Evolutionary conservation across 345 rosid genomes (phyloP).

Genomic region (Luvunga scandens): DNA sequence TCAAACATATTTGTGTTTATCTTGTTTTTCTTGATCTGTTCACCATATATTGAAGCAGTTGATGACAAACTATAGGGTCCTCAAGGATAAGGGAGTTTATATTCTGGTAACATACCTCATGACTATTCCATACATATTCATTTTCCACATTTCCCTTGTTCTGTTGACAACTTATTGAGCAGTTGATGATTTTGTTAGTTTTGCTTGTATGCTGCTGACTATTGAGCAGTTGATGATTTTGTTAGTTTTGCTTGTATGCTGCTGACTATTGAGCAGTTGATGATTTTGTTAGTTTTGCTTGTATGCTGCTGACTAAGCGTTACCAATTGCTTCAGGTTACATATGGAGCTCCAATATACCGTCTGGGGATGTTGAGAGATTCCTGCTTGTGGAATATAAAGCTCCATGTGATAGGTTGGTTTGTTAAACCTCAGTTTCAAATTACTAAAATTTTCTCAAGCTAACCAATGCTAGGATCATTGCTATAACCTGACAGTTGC

Average conservation of each 20-base stretch:
- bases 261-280: background rate
- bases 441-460: background rate
- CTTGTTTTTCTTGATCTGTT: conserved; percentile 60
- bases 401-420: conserved; percentile 71
- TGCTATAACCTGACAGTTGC: background rate
- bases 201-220: background rate
- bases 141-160: background rate
- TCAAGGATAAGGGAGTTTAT: conserved; percentile 87
- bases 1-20: conserved; percentile 26
- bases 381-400: conserved; percentile 55
- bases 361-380: conserved; percentile 51
- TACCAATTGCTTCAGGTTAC: conserved; percentile 52
- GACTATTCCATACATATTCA: background rate
- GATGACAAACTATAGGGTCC: conserved; percentile 92
- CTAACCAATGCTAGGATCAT: background rate
- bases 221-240: background rate
- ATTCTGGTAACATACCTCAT: conserved; percentile 53
- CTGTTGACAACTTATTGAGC: background rate
- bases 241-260: background rate
- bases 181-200: background rate
- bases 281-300: conserved; percentile 4
- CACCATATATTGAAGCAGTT: conserved; percentile 91
- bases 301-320: background rate
- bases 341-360: conserved; percentile 81
- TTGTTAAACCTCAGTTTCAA: background rate